Conservation (phyloP, 2,329 filamentous ascomycete genomes). For the Cordyceps farinosa region DNA sequence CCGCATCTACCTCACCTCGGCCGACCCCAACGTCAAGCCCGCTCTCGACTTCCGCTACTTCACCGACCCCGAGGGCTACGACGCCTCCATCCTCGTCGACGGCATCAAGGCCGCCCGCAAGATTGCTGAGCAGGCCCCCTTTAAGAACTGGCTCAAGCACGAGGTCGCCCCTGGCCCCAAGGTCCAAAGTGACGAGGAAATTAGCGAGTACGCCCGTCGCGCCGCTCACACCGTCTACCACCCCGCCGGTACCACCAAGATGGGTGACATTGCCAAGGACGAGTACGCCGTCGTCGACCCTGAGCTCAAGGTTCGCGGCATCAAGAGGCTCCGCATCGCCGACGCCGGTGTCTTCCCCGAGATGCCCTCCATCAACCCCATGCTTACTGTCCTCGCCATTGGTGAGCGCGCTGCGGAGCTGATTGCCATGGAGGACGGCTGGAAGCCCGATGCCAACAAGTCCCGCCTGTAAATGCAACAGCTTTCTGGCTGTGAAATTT, state of each 20-base stretch:
- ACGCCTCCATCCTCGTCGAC: conserved; percentile 74
- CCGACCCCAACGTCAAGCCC: conserved; percentile 73
- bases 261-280: conserved; percentile 71
- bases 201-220: conserved; percentile 75
- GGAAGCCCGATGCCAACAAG: conserved; percentile 30
- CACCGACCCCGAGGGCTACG: conserved; percentile 80
- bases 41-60: conserved; percentile 88
- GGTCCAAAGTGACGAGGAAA: conserved; percentile 71
- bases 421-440: conserved; percentile 64
- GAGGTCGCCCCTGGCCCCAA: conserved; percentile 76
- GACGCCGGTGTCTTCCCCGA: conserved; percentile 87
- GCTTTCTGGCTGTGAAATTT: not conserved
- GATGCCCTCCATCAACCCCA: conserved; percentile 83
- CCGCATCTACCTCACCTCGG: conserved; percentile 70
- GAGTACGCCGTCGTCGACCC: conserved; percentile 75
- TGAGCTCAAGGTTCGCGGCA: conserved; percentile 66
- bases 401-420: conserved; percentile 83
- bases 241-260: conserved; percentile 84
- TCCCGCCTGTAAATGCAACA: conserved; percentile 10
- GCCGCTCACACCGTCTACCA: conserved; percentile 89
- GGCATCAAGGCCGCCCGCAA: conserved; percentile 75
- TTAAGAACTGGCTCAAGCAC: conserved; percentile 77
- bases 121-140: conserved; percentile 70
- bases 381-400: conserved; percentile 82
- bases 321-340: conserved; percentile 73